Evolutionary conservation across 2,329 filamentous ascomycete genomes (phyloP).

Genomic region (Fusarium stilboides): DNA sequence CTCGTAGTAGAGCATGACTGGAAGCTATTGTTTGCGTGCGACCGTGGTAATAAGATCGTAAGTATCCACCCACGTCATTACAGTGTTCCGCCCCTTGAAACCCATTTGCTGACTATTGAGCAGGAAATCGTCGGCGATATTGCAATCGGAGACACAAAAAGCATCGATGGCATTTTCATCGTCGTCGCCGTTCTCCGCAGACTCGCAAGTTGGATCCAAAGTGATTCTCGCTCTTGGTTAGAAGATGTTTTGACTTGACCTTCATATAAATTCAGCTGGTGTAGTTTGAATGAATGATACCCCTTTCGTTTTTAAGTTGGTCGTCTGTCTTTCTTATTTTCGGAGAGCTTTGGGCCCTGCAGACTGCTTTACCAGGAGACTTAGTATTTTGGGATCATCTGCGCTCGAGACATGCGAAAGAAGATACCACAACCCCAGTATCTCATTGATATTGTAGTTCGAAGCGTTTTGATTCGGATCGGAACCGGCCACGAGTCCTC

Average conservation of each 20-base stretch:
- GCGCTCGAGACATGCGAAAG: too few relatives aligned
- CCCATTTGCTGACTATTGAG: not conserved
- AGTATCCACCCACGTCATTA: not conserved
- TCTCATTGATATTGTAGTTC: too few relatives aligned
- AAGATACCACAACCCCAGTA: too few relatives aligned
- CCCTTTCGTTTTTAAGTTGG: not conserved
- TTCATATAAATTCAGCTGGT: not conserved
- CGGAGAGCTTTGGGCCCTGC: too few relatives aligned
- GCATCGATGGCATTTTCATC: slow-evolving; percentile 7
- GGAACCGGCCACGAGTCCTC: too few relatives aligned
- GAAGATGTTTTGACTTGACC: not conserved
- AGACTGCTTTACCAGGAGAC: too few relatives aligned
- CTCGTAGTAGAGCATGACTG: slow-evolving; percentile 14
- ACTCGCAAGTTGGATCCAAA: slow-evolving; percentile 14
- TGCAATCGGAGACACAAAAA: slow-evolving; percentile 19
- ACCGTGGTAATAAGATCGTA: slow-evolving; percentile 13
- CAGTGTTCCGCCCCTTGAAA: not conserved
- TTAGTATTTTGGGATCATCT: too few relatives aligned
- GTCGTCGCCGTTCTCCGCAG: slow-evolving; percentile 15
- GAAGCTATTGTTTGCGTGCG: slow-evolving; percentile 22
- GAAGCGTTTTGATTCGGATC: too few relatives aligned
- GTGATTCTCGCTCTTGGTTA: slow-evolving; percentile 11
- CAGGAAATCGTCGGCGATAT: slow-evolving; percentile 20
- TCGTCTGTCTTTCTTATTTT: not conserved
- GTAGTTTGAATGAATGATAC: not conserved